Conservation (phyloP, 1,139 yeast genomes). For the Keqinozyma sinolaborantium region DNA sequence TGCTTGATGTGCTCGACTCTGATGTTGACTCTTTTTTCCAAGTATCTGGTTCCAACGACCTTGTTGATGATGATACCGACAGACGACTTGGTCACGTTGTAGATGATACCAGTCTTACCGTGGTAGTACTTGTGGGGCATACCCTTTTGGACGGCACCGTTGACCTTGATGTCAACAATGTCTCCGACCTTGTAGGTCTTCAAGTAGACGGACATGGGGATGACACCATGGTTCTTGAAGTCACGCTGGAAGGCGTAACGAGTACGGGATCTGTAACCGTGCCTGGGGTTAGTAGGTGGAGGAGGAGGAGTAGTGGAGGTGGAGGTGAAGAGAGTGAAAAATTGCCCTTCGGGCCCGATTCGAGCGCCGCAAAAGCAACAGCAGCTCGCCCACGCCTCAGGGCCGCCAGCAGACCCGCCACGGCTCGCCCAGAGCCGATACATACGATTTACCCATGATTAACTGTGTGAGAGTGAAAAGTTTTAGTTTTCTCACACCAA, state of each 20-base stretch:
- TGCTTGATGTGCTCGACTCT: conserved; percentile 99
- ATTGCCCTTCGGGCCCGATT: no score
- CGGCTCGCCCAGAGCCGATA: no score
- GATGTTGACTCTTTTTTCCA: conserved; percentile 97
- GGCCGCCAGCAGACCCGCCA: no score
- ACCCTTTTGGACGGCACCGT: conserved; percentile 99
- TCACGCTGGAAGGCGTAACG: conserved; percentile 99
- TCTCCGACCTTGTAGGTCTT: conserved; percentile 98
- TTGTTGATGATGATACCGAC: conserved; percentile 98
- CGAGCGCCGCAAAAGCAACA: no score
- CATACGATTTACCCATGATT: conserved; percentile 82
- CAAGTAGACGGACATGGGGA: conserved; percentile 94
- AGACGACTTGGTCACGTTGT: conserved; percentile 97
- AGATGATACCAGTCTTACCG: conserved; percentile 99
- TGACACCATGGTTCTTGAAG: conserved; percentile 96
- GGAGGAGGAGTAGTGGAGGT: no score
- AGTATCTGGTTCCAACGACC: conserved; percentile 98
- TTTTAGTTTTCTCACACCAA: conserved; percentile 8
- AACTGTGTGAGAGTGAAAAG: conserved; percentile 18
- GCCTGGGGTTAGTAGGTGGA: conserved; percentile 24
- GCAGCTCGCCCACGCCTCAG: no score
- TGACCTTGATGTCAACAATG: conserved; percentile 98
- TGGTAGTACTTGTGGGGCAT: conserved; percentile 99
- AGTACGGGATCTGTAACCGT: conserved; percentile 99
- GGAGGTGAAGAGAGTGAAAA: no score